phyloP scores from a whole-genome alignment of 768 basidiomycete species.

The Hydnomerulius pinastri region DNA sequence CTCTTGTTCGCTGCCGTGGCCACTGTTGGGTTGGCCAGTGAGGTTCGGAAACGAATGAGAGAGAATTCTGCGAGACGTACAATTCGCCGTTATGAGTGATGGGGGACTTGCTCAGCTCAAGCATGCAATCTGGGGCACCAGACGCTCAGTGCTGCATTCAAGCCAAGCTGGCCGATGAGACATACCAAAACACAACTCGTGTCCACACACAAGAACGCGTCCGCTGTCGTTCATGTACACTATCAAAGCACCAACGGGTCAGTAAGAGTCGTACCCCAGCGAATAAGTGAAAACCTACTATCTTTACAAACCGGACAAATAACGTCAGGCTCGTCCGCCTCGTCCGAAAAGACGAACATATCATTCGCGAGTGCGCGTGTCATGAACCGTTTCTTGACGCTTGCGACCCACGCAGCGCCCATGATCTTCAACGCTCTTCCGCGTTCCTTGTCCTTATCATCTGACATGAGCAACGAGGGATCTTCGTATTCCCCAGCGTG shows the following conservation, averaged over 20 bases:
- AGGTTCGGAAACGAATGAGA: too few species aligned
- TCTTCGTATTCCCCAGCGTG: constrained; percentile 50
- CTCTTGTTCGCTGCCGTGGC: constrained; percentile 55
- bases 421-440: constrained; percentile 51
- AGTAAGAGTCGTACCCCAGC: too few species aligned
- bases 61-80: constrained; percentile 47
- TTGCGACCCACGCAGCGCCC: constrained; percentile 44
- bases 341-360: constrained; percentile 47
- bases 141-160: background rate
- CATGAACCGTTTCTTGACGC: constrained; percentile 45
- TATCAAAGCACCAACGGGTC: constrained; percentile 17
- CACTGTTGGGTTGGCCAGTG: constrained; percentile 36
- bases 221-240: constrained; percentile 54
- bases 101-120: constrained; percentile 51
- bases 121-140: constrained; percentile 54
- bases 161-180: background rate
- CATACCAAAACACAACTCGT: constrained; percentile 64
- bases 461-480: constrained; percentile 48
- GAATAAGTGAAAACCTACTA: constrained; percentile 35
- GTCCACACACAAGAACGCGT: constrained; percentile 63
- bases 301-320: constrained; percentile 72
- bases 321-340: constrained; percentile 42
- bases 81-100: constrained; percentile 62
- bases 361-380: constrained; percentile 47
- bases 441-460: constrained; percentile 55